phyloP scores from a whole-genome alignment of 495 filamentous ascomycete genomes.

The Xylaria grammica region DNA sequence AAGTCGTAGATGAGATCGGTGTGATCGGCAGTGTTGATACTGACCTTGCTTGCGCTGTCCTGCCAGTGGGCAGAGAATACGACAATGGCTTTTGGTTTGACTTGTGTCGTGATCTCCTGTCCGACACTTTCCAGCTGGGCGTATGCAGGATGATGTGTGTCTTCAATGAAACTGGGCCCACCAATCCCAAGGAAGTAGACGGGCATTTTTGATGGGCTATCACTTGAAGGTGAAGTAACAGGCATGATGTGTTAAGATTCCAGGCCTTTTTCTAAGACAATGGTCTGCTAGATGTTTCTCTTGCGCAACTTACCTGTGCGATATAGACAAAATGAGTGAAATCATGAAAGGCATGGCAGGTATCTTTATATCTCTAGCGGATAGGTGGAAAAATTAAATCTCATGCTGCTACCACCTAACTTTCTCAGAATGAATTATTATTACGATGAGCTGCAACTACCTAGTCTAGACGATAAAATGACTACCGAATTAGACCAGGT shows the following conservation, averaged over 20 bases:
- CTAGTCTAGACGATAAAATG: too few species aligned
- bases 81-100: slow-evolving; percentile 73
- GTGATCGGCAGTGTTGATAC: slow-evolving; percentile 66
- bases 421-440: too few species aligned
- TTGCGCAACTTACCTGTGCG: not conserved
- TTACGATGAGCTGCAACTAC: not conserved
- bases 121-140: slow-evolving; percentile 61
- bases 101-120: slow-evolving; percentile 68
- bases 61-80: slow-evolving; percentile 84
- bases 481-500: too few species aligned
- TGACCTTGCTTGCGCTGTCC: slow-evolving; percentile 54
- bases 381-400: too few species aligned
- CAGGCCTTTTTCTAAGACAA: not conserved
- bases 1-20: slow-evolving; percentile 77
- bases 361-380: not conserved
- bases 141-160: slow-evolving; percentile 68
- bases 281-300: not conserved
- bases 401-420: too few species aligned
- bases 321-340: not conserved
- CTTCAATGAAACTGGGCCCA: slow-evolving; percentile 70
- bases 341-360: not conserved
- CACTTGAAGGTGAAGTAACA: not conserved
- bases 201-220: not conserved
- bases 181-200: slow-evolving; percentile 20
- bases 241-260: not conserved